Evolutionary conservation across 345 rosid species (phyloP).

Genomic region (Gossypium rotundifolium): DNA sequence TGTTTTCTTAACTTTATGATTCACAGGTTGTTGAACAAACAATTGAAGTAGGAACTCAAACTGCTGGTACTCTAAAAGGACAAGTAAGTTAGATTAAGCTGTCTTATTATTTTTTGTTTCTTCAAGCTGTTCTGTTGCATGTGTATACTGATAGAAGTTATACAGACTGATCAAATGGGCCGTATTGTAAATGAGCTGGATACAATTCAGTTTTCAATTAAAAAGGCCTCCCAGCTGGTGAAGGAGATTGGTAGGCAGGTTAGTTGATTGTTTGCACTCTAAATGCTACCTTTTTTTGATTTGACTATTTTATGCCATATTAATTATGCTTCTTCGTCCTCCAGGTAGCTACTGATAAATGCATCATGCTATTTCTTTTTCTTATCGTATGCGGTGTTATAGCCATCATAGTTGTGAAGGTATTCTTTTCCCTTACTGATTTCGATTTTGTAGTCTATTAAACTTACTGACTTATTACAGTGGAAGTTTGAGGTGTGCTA

Average conservation of each 20-base stretch:
- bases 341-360: constrained; percentile 99
- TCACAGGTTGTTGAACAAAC: constrained; percentile 91
- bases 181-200: constrained; percentile 93
- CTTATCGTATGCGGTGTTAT: constrained; percentile 91
- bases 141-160: constrained; percentile 18
- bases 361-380: constrained; percentile 86
- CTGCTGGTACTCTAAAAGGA: constrained; percentile 83
- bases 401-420: constrained; percentile 95
- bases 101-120: background rate
- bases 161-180: constrained; percentile 99
- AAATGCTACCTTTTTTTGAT: background rate
- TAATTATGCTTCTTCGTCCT: constrained; percentile 12
- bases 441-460: background rate
- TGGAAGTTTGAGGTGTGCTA: background rate
- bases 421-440: constrained; percentile 21
- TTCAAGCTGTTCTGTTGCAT: background rate
- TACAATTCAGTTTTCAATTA: constrained; percentile 94
- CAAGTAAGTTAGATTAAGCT: constrained; percentile 51
- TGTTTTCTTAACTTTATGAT: constrained; percentile 17
- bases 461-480: background rate
- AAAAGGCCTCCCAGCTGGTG: constrained; percentile 96
- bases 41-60: constrained; percentile 95
- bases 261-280: constrained; percentile 15
- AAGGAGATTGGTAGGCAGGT: constrained; percentile 99
- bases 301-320: background rate